Conservation (phyloP, 768 basidiomycete species). For the Tricholoma saponaceum region DNA sequence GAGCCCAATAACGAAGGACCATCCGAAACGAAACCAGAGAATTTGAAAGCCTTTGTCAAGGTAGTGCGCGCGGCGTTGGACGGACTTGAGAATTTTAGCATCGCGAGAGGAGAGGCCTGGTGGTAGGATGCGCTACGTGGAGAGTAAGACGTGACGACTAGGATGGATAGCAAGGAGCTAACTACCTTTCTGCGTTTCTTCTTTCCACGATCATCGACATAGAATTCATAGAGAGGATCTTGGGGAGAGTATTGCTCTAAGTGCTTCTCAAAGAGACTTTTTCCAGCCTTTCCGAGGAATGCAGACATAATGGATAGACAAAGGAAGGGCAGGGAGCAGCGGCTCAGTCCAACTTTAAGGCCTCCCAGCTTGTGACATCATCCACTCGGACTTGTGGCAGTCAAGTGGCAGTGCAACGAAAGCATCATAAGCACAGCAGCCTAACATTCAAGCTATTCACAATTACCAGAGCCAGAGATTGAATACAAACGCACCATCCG, state of each 20-base stretch:
- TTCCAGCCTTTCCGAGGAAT: constrained; percentile 43
- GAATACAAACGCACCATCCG: no score
- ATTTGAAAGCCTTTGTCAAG: constrained; percentile 85
- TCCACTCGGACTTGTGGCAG: no score
- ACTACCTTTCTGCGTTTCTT: constrained; percentile 57
- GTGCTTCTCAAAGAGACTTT: constrained; percentile 59
- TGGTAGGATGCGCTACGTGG: constrained; percentile 57
- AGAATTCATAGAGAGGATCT: constrained; percentile 73
- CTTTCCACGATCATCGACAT: constrained; percentile 52
- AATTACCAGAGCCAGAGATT: no score
- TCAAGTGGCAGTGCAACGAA: no score
- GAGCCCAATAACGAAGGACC: constrained; percentile 78
- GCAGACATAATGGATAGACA: constrained; percentile 22
- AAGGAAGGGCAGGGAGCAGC: neutral
- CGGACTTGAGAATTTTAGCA: constrained; percentile 64
- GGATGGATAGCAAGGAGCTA: constrained; percentile 8
- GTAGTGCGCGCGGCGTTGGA: constrained; percentile 75
- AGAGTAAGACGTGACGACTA: neutral
- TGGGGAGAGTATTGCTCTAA: constrained; percentile 62
- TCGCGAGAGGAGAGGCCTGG: constrained; percentile 77
- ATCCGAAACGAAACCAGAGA: constrained; percentile 82
- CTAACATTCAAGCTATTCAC: no score
- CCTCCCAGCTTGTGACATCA: neutral
- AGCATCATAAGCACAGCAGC: no score
- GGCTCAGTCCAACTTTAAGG: neutral